phyloP scores from a whole-genome alignment of 1,139 yeast genomes.

The Scheffersomyces segobiensis region DNA sequence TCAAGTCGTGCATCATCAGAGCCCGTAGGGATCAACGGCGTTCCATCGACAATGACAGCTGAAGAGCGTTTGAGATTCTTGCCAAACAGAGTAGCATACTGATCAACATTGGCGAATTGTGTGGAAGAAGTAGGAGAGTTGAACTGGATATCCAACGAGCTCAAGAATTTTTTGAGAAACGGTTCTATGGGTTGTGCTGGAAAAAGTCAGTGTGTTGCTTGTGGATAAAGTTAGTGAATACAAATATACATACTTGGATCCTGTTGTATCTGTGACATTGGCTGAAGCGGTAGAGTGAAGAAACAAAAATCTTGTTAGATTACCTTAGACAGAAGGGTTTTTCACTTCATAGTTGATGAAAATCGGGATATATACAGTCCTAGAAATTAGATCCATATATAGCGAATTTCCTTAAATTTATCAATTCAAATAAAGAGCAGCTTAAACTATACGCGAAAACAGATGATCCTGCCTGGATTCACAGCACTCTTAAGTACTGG shows the following conservation, averaged over 20 bases:
- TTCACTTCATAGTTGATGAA: neutral
- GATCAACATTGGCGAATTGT: conserved; percentile 40
- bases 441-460: no score
- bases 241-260: conserved; percentile 29
- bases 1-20: conserved; percentile 49
- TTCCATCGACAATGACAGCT: conserved; percentile 63
- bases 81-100: conserved; percentile 53
- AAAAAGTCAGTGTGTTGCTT: conserved; percentile 11
- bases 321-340: neutral
- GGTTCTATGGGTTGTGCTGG: conserved; percentile 48
- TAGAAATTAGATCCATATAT: no score
- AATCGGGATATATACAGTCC: no score
- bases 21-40: conserved; percentile 49
- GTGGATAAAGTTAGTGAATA: conserved; percentile 2
- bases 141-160: conserved; percentile 40
- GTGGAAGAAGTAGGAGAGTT: conserved; percentile 18
- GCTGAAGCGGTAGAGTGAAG: neutral
- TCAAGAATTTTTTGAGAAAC: conserved; percentile 38
- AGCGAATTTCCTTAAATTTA: no score
- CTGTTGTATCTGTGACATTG: conserved; percentile 13
- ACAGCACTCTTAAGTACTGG: no score
- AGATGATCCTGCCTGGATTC: no score
- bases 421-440: no score
- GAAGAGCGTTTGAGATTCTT: conserved; percentile 45
- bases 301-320: neutral